These are phyloP conservation scores for Dicorynia guianensis DNA, from an alignment of 306 rosid species.

Conservation along the genomic window DNA sequence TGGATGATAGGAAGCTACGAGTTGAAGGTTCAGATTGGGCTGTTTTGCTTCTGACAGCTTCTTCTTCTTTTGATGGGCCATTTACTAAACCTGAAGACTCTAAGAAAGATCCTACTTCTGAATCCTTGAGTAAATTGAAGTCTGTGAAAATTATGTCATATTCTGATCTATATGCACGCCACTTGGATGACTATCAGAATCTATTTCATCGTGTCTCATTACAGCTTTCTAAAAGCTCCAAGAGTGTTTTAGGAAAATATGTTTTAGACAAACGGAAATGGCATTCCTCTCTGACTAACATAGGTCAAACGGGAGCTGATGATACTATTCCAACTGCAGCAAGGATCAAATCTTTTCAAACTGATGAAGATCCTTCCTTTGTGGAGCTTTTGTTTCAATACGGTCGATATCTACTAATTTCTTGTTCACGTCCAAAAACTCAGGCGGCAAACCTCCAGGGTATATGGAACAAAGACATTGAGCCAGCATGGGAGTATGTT, in stretches of 20 bases:
- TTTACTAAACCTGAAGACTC: conserved; percentile 77
- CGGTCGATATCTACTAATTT: conserved; percentile 88
- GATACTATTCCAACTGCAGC: conserved; percentile 73
- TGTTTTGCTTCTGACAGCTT: conserved; percentile 73
- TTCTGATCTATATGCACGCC: conserved; percentile 70
- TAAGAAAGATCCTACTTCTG: conserved; percentile 77
- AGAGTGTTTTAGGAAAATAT: conserved; percentile 33
- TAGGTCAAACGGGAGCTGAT: conserved; percentile 47
- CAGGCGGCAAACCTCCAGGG: conserved; percentile 93
- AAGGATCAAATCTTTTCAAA: conserved; percentile 79
- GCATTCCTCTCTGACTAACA: conserved; percentile 35
- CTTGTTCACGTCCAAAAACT: conserved; percentile 88
- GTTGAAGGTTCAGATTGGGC: conserved; percentile 86
- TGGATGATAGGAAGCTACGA: conserved; percentile 69
- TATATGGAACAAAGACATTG: conserved; percentile 80
- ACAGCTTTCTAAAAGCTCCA: conserved; percentile 78
- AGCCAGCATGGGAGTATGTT: conserved; percentile 94
- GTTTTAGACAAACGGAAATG: conserved; percentile 37
- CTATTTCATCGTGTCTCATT: conserved; percentile 88
- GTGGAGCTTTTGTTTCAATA: conserved; percentile 92
- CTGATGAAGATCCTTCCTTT: conserved; percentile 91
- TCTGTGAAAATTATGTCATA: conserved; percentile 60
- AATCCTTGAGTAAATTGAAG: conserved; percentile 58
- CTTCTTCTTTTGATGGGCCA: conserved; percentile 85
- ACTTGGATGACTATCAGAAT: conserved; percentile 81